Evolutionary conservation across 176 grass and related monocot species (phyloP), one percentile per base, ranked within the genome.

Genomic region (Bothriochloa decipiens): DNA sequence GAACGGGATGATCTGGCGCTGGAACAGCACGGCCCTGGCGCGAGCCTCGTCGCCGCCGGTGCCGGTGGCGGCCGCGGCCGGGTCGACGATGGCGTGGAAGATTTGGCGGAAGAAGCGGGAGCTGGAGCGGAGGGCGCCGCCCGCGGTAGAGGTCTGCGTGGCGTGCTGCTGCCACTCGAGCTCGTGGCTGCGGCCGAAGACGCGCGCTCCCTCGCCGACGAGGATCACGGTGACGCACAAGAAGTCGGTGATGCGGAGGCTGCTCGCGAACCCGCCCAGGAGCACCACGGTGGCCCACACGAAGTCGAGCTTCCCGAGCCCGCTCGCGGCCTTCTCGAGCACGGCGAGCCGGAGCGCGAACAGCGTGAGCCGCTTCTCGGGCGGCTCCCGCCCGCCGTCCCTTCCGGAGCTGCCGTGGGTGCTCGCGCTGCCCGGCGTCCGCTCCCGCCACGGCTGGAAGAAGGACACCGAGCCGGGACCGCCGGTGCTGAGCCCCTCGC

Each of bases 121-220:
- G 64, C 80, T 81, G 65, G 82, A 77, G 13, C 75, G 78, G 40
- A 95, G 22, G 7, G 69, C 52, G 20, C 47, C 45, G 23, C 82
- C 86, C 0, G 74, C 77, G 6, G 84, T 74, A 77, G 84, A 86
- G 77, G 85, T 86, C 33, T 61, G 52, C 3, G 94, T 94, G 60
- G 90, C 85, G 70, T 91, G 90, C 76, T 92, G 94, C 86, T 94
- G 92, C 92, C 92, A 97, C 84, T 97, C 92, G 6, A 97, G 92
- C 83, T 97, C 92, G n/a, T 97, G 92, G 90, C 92, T 94, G 70
- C 94, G 90, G 86, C 86, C 87, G 61, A 97, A 92, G 43, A 97
- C 94, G 35, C 92, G 79, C 1, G 90, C 80, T 14, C 90, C 92
- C 70, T 94, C 94, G 75, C 74, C 74, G 22, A 97, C 69, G 55